Base-by-base conservation (phyloP, 768 basidiomycete genomes). In the Lactarius evosmus region DNA sequence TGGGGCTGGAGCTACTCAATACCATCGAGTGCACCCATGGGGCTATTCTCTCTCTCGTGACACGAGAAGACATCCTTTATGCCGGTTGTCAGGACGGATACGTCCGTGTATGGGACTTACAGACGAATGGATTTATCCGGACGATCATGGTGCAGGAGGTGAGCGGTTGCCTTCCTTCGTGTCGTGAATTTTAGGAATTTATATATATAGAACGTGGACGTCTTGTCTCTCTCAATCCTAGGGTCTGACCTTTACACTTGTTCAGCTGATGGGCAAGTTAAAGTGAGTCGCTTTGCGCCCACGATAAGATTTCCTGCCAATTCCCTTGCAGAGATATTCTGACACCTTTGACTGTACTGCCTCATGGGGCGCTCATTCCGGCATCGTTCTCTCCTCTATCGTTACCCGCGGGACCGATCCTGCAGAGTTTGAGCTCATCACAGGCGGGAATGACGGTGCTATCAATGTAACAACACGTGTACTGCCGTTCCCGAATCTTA, bases 81-180 rank as follows among this genome's bases (percentile, higher is more conserved):
- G 96, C 93, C 7, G 96, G 94, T 0, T 91, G 95, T 69, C 96
- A 98, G 75, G 94, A 93, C 66, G 96, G 96, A 3, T 87, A 90
- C 69, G 91, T 98, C 69, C 89, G 89, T 67, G 87, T 98, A 5
- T 85, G 92, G 76, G 95, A 98, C 73, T 75, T 97, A 8, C 94
- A 95, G 72, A 96, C 95, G 0, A 87, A 85, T 67, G 93, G 93
- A 0, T 78, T 91, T 40, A 86, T 98, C 30, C 79, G 96, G 56
- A 93, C 87, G 0, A 88, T 98, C 61, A 88, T 95, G 19, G 88
- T 91, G 1, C 87, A 92, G 67, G 90, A 94, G 78, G 90, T 89
- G 53, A n/a, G 44, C 17, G 78, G 59, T 12, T 11, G 7, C 17
- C 29, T 40, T 8, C 4, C 8, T 7, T 32, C 19, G 7, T 2